Conservation (phyloP, 495 filamentous ascomycete species). For the Chlorociboria aeruginascens region DNA sequence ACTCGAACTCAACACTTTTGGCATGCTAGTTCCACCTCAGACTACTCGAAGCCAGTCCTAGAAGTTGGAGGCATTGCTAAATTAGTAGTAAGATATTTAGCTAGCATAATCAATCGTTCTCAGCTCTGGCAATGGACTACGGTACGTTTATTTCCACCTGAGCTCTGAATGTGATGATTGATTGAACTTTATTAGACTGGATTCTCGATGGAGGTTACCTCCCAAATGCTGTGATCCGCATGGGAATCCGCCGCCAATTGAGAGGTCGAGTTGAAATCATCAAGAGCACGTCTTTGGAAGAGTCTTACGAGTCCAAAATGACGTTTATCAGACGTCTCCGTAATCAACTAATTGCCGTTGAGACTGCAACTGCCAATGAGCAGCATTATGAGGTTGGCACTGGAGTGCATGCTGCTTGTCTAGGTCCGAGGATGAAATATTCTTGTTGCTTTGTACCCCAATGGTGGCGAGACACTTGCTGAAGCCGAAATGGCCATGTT, state of each 20-base stretch:
- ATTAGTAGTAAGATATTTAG: not conserved
- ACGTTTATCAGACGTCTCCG: conserved; percentile 39
- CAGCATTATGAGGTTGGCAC: conserved; percentile 61
- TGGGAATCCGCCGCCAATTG: conserved; percentile 44
- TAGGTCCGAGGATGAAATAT: conserved; percentile 54
- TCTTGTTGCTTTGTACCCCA: conserved; percentile 45
- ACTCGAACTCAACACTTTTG: not conserved
- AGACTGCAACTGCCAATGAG: conserved; percentile 45
- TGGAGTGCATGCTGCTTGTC: conserved; percentile 37
- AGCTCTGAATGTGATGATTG: not conserved
- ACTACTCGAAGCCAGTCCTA: not conserved
- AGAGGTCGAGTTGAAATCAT: conserved; percentile 37
- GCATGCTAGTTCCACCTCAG: not conserved
- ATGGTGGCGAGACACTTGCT: conserved; percentile 40
- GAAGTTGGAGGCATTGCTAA: not conserved
- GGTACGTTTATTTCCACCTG: conserved; percentile 6
- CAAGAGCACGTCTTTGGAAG: conserved; percentile 29
- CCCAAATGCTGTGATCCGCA: conserved; percentile 43
- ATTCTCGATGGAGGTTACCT: conserved; percentile 47
- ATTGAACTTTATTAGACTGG: conserved; percentile 23
- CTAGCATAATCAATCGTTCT: not conserved
- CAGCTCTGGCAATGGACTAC: conserved; percentile 18
- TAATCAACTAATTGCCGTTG: conserved; percentile 47
- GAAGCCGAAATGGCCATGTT: conserved; percentile 58
- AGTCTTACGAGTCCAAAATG: conserved; percentile 41